Conservation (phyloP, 257 asterid genomes). For the Handroanthus guayacan region DNA sequence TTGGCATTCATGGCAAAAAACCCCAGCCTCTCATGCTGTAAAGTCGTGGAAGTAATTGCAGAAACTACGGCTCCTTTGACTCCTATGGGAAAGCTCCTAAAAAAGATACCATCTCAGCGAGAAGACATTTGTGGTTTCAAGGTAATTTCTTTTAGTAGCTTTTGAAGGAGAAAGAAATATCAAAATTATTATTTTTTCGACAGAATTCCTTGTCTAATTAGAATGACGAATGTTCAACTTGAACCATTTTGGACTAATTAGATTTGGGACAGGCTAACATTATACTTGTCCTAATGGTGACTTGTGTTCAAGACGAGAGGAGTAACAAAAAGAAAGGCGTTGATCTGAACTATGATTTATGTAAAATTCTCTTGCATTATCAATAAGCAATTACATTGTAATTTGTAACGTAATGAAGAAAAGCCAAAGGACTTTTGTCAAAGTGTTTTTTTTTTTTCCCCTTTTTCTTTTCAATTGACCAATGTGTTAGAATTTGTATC, state of each 20-base stretch:
- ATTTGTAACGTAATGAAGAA: background rate
- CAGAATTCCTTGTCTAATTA: too few species aligned
- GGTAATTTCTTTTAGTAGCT: conserved; percentile 48
- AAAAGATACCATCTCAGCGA: conserved; percentile 71
- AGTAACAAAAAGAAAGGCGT: background rate
- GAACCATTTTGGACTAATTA: background rate
- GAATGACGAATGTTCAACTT: background rate
- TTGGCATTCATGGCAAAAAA: conserved; percentile 87
- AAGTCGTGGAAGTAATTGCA: conserved; percentile 91
- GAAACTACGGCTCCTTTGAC: conserved; percentile 89
- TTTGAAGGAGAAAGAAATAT: background rate
- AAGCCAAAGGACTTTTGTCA: background rate
- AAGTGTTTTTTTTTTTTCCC: background rate
- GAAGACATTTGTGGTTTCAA: conserved; percentile 43
- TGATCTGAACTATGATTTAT: background rate
- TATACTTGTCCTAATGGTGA: background rate
- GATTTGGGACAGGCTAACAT: background rate
- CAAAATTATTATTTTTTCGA: background rate
- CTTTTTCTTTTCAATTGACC: background rate
- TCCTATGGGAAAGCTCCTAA: conserved; percentile 77
- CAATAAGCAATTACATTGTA: background rate
- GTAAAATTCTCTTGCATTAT: background rate
- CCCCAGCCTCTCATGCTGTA: conserved; percentile 72
- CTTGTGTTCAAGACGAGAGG: background rate
- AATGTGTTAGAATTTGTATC: conserved; percentile 5